These are phyloP conservation scores for Sporisorium graminicola DNA, from an alignment of 1,284 basidiomycete genomes.

Conservation along the genomic window DNA sequence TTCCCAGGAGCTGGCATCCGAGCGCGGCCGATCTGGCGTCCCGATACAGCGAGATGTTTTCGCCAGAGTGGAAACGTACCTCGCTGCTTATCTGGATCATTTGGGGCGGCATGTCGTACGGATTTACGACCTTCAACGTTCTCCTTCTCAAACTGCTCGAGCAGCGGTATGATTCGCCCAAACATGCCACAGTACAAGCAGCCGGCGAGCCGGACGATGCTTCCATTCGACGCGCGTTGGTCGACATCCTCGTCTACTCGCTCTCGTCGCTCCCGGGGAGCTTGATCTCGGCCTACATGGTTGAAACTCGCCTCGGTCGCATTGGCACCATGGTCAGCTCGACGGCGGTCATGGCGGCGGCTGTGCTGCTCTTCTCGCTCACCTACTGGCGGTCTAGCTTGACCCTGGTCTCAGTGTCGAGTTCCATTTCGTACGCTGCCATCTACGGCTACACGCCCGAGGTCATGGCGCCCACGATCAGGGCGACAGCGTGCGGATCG, in stretches of 20 bases:
- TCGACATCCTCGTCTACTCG: conserved; percentile 62
- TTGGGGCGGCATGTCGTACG: conserved; percentile 71
- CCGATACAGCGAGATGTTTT: conserved; percentile 81
- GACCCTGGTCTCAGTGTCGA: conserved; percentile 55
- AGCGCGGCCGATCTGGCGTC: conserved; percentile 70
- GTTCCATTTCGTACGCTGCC: conserved; percentile 64
- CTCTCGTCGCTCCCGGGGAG: conserved; percentile 58
- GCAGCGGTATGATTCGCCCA: conserved; percentile 28
- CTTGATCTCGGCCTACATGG: conserved; percentile 88
- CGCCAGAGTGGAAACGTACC: conserved; percentile 83
- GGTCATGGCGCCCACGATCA: conserved; percentile 59
- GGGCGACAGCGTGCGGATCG: conserved; percentile 62
- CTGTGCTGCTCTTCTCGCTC: conserved; percentile 54
- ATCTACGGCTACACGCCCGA: conserved; percentile 67
- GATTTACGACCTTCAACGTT: conserved; percentile 96
- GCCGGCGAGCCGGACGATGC: conserved; percentile 31
- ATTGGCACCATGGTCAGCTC: conserved; percentile 74
- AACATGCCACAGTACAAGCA: neutral
- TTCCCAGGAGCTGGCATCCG: conserved; percentile 43
- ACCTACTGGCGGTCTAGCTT: conserved; percentile 30
- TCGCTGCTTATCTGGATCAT: conserved; percentile 75
- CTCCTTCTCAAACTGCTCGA: conserved; percentile 87
- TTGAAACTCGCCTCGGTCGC: conserved; percentile 83
- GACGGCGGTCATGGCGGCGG: conserved; percentile 47
- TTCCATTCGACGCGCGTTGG: conserved; percentile 33